These are phyloP conservation scores for Syncephalis fuscata DNA, from an alignment of 371 early-diverging fungal genomes.

Conservation along the genomic window DNA sequence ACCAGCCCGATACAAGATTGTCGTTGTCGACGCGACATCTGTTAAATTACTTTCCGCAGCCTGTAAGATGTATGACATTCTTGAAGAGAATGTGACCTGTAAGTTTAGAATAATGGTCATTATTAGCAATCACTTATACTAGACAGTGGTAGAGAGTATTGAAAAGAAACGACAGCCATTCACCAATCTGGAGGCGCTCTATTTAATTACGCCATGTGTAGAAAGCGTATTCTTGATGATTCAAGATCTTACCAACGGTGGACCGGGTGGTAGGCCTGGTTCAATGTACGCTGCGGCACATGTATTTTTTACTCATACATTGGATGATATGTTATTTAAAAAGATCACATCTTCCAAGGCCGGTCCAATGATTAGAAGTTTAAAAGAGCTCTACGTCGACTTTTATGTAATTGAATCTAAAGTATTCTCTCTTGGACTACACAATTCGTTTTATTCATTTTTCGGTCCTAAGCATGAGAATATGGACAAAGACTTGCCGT, in stretches of 20 bases:
- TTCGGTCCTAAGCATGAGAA: slow-evolving; percentile 22
- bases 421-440: slow-evolving; percentile 60
- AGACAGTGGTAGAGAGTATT: slow-evolving; percentile 46
- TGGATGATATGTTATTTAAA: slow-evolving; percentile 37
- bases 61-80: slow-evolving; percentile 82
- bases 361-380: slow-evolving; percentile 34
- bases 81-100: slow-evolving; percentile 86
- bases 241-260: slow-evolving; percentile 46
- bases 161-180: slow-evolving; percentile 67
- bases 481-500: slow-evolving; percentile 36
- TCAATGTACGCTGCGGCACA: slow-evolving; percentile 63
- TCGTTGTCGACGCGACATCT: slow-evolving; percentile 76
- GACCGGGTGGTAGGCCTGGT: slow-evolving; percentile 12
- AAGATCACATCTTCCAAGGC: slow-evolving; percentile 34
- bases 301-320: slow-evolving; percentile 40
- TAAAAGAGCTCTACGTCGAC: slow-evolving; percentile 66
- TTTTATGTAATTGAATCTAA: slow-evolving; percentile 63
- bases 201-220: slow-evolving; percentile 70
- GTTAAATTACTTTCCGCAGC: slow-evolving; percentile 70
- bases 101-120: slow-evolving; percentile 7
- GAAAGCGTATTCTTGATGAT: slow-evolving; percentile 61
- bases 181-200: slow-evolving; percentile 77
- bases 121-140: slow-evolving; percentile 7
- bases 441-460: slow-evolving; percentile 37
- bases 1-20: slow-evolving; percentile 68